Evolutionary conservation across 2,329 filamentous ascomycete genomes (phyloP), one percentile per base, ranked within the genome.

Genomic region (Aspergillus awamori): DNA sequence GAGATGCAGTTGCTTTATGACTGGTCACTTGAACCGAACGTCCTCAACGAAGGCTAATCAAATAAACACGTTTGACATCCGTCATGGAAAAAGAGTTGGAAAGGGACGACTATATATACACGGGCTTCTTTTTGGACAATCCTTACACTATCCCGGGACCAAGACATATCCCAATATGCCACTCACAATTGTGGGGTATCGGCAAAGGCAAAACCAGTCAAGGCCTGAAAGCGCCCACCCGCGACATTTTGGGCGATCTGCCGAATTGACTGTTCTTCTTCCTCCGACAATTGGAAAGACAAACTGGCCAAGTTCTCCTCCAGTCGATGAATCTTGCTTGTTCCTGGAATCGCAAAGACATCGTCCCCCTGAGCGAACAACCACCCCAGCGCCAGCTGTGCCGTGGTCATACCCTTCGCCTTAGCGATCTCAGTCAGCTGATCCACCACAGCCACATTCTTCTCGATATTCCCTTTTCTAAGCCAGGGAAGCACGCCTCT

Each of bases 311-410:
- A 20, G 59, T 83, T 83, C 72, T 82, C 79, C 39, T 82, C 76
- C 45, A 84, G 60, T 43, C 80, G 76, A 22, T 76, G 72, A 15
- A 81, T 65, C 22, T 77, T 79, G 61, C 82, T 84, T 0, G 83
- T 84, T 7, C 84, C 84, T 0, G 83, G 83, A 60, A 85, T 89
- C 0, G 88, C 85, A 67, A 87, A 82, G 53, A 89, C 78, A 65
- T 87, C 84, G 2, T 83, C 79, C 0, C 84, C 84, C 68, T 89
- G 86, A 8, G 81, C 81, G 64, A 87, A 67, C 54, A 89, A 65
- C 87, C 87, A 90, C 0, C 87, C 87, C 36, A 90, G 75, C 1
- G 84, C 83, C 58, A 90, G 69, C 70, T 91, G 83, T 2, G 79
- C 79, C 0, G 84, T 66, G 0, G 86, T 86, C 28, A 78, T 79